A percentile compares a stretch with the other conserved stretches of the same genome.
phyloP scores from a whole-genome alignment of 2,329 filamentous ascomycete species.

The Fusarium tuaranense region DNA sequence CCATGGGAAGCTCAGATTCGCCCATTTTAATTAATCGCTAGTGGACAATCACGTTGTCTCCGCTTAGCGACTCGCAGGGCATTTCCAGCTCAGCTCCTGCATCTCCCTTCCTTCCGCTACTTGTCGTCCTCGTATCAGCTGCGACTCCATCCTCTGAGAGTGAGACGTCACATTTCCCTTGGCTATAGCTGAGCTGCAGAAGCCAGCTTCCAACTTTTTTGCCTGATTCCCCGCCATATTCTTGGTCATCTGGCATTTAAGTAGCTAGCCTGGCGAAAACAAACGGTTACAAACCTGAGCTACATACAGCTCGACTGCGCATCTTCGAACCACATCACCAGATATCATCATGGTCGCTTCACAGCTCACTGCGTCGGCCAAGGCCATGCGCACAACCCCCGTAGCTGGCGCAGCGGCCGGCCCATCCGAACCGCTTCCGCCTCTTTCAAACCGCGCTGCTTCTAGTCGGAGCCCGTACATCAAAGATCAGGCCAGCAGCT shows the following conservation, averaged over 20 bases:
- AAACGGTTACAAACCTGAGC: neutral
- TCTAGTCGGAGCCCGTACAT: constrained; percentile 67
- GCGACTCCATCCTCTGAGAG: constrained; percentile 2
- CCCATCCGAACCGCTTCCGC: constrained; percentile 35
- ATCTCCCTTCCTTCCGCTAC: constrained; percentile 12
- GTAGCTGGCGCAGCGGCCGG: constrained; percentile 36
- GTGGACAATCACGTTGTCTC: constrained; percentile 18
- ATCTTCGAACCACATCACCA: neutral
- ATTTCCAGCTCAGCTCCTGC: constrained; percentile 5
- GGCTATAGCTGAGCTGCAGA: constrained; percentile 11
- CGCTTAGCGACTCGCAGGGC: constrained; percentile 9
- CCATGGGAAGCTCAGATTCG: constrained; percentile 24
- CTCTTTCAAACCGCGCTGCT: constrained; percentile 52
- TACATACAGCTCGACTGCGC: neutral
- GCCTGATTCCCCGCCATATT: neutral
- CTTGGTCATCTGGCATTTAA: constrained; percentile 9
- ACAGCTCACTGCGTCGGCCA: constrained; percentile 52
- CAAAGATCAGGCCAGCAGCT: constrained; percentile 80
- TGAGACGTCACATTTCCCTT: constrained; percentile 7
- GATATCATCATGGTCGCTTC: constrained; percentile 51
- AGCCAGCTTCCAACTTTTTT: constrained; percentile 8
- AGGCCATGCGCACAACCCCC: constrained; percentile 46
- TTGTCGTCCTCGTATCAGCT: constrained; percentile 5
- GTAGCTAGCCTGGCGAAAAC: constrained; percentile 14
- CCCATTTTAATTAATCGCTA: constrained; percentile 25